These are phyloP conservation scores for Tetracladium maxilliforme DNA, from an alignment of 2,329 filamentous ascomycete species.

Conservation along the genomic window DNA sequence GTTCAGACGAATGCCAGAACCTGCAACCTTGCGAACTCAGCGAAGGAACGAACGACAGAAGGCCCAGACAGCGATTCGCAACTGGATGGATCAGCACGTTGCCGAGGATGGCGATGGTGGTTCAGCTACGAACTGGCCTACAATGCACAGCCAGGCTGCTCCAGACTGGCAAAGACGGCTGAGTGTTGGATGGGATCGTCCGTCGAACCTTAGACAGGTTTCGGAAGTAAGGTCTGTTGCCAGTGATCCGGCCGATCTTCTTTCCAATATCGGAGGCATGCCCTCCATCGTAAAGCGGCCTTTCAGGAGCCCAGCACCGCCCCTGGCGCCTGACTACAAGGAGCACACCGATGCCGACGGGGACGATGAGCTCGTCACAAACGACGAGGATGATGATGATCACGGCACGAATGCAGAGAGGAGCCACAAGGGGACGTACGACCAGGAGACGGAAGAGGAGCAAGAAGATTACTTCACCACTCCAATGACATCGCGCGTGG, in stretches of 20 bases:
- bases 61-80: slow-evolving; percentile 67
- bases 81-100: slow-evolving; percentile 73
- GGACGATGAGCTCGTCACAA: slow-evolving; percentile 78
- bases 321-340: slow-evolving; percentile 24
- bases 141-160: slow-evolving; percentile 30
- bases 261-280: slow-evolving; percentile 31
- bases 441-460: slow-evolving; percentile 15
- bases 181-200: slow-evolving; percentile 26
- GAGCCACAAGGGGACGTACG: slow-evolving; percentile 9
- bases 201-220: slow-evolving; percentile 31
- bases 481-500: slow-evolving; percentile 22
- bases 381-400: slow-evolving; percentile 56
- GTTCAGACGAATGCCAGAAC: slow-evolving; percentile 61
- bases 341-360: slow-evolving; percentile 72
- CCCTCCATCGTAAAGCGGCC: slow-evolving; percentile 11
- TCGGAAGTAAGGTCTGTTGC: slow-evolving; percentile 44
- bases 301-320: slow-evolving; percentile 5
- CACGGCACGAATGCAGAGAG: slow-evolving; percentile 23
- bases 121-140: slow-evolving; percentile 32
- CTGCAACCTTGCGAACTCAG: slow-evolving; percentile 42
- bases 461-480: slow-evolving; percentile 41
- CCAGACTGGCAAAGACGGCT: slow-evolving; percentile 35
- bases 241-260: slow-evolving; percentile 49
- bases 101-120: slow-evolving; percentile 8
- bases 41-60: slow-evolving; percentile 52